phyloP scores from a whole-genome alignment of 2,329 filamentous ascomycete species.

The Eutypa lata region DNA sequence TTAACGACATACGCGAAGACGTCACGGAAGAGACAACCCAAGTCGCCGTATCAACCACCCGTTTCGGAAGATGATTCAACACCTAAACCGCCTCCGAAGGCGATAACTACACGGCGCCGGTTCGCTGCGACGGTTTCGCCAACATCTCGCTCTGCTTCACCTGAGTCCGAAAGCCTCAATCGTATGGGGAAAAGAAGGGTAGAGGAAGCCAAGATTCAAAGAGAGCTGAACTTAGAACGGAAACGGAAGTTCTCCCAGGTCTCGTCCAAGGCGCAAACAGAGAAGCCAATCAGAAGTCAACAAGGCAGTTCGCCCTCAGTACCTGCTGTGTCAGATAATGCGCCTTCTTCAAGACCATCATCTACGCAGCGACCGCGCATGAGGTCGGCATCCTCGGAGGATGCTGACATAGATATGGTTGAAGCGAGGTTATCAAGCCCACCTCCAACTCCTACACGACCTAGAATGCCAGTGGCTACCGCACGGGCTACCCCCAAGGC shows the following conservation, averaged over 20 bases:
- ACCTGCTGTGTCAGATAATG: slow-evolving; percentile 11
- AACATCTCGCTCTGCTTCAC: slow-evolving; percentile 10
- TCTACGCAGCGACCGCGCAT: slow-evolving; percentile 10
- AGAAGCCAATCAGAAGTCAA: slow-evolving; percentile 10
- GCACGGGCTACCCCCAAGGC: slow-evolving; percentile 1
- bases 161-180: slow-evolving; percentile 9
- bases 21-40: slow-evolving; percentile 21
- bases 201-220: slow-evolving; percentile 6
- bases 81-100: slow-evolving; percentile 15
- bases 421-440: slow-evolving; percentile 26
- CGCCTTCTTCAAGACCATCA: slow-evolving; percentile 4
- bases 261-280: slow-evolving; percentile 19
- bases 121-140: slow-evolving; percentile 18
- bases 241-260: slow-evolving; percentile 30
- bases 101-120: slow-evolving; percentile 14
- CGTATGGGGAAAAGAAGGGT: slow-evolving; percentile 7
- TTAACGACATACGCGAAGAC: slow-evolving; percentile 26
- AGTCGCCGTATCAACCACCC: slow-evolving; percentile 17
- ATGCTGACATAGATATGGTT: slow-evolving; percentile 17
- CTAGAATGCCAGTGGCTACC: slow-evolving; percentile 4
- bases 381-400: slow-evolving; percentile 14
- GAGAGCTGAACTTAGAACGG: slow-evolving; percentile 15
- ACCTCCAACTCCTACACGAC: slow-evolving; percentile 24
- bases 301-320: slow-evolving; percentile 10
- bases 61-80: slow-evolving; percentile 5